Conservation (phyloP, 2,329 filamentous ascomycete genomes). For the Microascus cirrosus region DNA sequence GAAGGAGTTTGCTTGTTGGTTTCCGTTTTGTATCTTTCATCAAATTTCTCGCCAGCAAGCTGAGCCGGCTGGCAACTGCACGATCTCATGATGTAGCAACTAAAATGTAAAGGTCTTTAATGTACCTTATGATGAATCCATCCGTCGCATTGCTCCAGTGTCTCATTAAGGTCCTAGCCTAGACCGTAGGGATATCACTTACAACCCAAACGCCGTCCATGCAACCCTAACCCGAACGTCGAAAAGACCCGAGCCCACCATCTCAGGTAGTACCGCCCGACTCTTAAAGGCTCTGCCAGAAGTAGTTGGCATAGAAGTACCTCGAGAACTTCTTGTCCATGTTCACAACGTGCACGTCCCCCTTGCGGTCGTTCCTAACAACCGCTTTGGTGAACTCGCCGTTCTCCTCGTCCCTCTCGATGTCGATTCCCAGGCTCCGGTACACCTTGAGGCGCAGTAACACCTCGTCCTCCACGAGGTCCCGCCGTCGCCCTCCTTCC, state of each 20-base stretch:
- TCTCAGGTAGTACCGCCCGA: not conserved
- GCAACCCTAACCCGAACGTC: not conserved
- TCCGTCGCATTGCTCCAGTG: not conserved
- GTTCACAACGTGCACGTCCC: conserved; percentile 89
- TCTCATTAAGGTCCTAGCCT: not conserved
- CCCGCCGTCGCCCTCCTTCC: conserved; percentile 17
- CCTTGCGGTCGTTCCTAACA: conserved; percentile 73
- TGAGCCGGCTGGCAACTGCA: not conserved
- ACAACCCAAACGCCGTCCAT: not conserved
- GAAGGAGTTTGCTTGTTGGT: not conserved
- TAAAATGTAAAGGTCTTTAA: not conserved
- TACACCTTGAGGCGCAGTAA: conserved; percentile 80
- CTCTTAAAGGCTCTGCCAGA: conserved; percentile 72
- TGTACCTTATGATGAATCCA: not conserved
- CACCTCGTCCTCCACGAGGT: conserved; percentile 51
- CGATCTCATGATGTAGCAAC: not conserved
- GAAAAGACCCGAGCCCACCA: not conserved
- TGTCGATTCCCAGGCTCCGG: conserved; percentile 79
- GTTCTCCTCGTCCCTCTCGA: conserved; percentile 60
- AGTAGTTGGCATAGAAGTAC: conserved; percentile 91
- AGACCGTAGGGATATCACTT: not conserved
- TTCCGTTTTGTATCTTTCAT: not conserved
- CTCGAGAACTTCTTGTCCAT: conserved; percentile 85
- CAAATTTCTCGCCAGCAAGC: not conserved
- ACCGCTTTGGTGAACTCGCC: conserved; percentile 81